Conservation (phyloP, 768 basidiomycete genomes). For the Pholiota microspora region DNA sequence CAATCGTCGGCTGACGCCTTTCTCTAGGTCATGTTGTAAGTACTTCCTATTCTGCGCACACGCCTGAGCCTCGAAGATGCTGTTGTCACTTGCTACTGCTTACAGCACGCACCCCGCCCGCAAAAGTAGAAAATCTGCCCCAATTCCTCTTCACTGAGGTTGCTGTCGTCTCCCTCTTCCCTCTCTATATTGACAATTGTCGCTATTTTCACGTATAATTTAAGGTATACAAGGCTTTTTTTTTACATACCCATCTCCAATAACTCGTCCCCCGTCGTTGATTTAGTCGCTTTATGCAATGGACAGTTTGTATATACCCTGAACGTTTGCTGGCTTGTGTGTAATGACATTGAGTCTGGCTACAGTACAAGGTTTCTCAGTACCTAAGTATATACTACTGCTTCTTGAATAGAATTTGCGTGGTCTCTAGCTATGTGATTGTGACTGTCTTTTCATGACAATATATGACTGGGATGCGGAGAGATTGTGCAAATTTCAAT, state of each 20-base stretch:
- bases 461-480: too few relatives aligned
- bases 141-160: neutral
- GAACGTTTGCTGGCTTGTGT: neutral
- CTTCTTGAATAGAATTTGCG: neutral
- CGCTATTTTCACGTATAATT: slow-evolving; percentile 18
- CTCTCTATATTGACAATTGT: slow-evolving; percentile 2
- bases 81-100: neutral
- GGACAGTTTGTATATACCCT: neutral
- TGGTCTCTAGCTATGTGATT: neutral
- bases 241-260: slow-evolving; percentile 14
- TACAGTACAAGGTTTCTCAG: neutral
- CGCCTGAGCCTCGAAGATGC: neutral
- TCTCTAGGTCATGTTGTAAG: neutral
- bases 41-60: neutral
- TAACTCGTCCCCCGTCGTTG: slow-evolving; percentile 1
- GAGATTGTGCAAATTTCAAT: too few relatives aligned
- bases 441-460: too few relatives aligned
- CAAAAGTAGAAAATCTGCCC: slow-evolving; percentile 10
- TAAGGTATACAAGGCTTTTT: slow-evolving; percentile 17
- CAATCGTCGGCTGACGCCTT: neutral
- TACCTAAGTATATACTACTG: neutral
- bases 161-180: neutral
- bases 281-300: neutral
- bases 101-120: neutral
- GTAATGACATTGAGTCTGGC: too few relatives aligned